phyloP scores from a whole-genome alignment of 208 protist genomes.

The Leishmania guyanensis region DNA sequence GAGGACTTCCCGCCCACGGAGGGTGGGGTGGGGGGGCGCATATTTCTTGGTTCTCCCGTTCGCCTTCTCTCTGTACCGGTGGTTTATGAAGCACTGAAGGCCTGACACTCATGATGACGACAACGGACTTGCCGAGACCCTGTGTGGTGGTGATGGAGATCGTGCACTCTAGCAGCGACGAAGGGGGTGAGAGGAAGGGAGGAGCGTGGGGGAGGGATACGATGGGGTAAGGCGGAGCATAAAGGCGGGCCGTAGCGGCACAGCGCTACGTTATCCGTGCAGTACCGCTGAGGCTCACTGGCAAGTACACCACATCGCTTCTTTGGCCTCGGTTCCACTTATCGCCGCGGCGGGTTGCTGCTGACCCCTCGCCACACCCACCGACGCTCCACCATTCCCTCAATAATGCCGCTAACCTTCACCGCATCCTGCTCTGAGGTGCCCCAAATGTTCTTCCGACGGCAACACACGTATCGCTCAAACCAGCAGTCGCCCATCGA shows the following conservation, averaged over 20 bases:
- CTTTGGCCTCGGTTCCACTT: neutral
- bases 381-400: conserved; percentile 79
- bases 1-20: neutral
- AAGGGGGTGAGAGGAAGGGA: neutral
- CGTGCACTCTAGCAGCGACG: neutral
- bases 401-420: conserved; percentile 39
- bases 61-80: neutral
- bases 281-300: neutral
- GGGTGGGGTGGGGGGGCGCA: neutral
- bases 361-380: conserved; percentile 48
- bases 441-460: conserved; percentile 71
- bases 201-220: neutral
- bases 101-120: neutral
- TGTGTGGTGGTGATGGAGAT: neutral
- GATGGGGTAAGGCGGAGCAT: neutral
- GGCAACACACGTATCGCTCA: conserved; percentile 37
- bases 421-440: conserved; percentile 81
- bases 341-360: neutral
- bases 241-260: neutral
- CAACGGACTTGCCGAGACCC: neutral
- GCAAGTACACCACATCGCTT: neutral
- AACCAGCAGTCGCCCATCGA: conserved; percentile 66
- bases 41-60: neutral
- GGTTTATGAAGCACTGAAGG: neutral
- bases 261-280: neutral